A percentile compares a stretch with the other conserved stretches of the same genome.
These are phyloP conservation scores for Colletotrichum phormii DNA, from an alignment of 2,329 filamentous ascomycete genomes.

Conservation along the genomic window DNA sequence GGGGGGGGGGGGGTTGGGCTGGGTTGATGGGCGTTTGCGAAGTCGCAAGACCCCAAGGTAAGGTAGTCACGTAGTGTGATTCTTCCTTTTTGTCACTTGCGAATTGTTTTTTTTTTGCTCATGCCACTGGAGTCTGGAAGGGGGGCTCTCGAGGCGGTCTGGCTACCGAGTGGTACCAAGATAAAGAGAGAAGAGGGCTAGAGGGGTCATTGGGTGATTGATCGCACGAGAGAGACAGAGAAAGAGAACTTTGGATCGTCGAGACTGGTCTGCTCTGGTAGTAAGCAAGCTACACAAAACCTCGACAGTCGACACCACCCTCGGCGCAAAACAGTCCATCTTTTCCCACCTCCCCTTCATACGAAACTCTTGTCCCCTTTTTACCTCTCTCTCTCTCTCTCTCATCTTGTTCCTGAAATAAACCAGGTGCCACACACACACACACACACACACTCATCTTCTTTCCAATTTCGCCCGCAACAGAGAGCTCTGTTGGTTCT, in stretches of 20 bases:
- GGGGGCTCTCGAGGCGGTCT: not conserved
- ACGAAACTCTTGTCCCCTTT: constrained; percentile 8
- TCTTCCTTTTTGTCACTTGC: not conserved
- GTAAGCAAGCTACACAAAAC: constrained; percentile 11
- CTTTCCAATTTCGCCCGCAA: not conserved
- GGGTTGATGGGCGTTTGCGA: not conserved
- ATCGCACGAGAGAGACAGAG: not conserved
- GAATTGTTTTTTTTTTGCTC: not conserved
- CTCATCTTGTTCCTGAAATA: not conserved
- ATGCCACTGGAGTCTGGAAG: not conserved
- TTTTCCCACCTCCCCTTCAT: not conserved
- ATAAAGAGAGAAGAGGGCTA: constrained; percentile 14
- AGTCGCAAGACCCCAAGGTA: not conserved
- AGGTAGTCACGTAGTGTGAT: not conserved
- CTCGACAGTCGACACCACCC: not conserved
- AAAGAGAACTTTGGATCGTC: not conserved
- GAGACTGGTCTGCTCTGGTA: constrained; percentile 1
- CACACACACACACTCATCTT: no score
- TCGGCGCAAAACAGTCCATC: not conserved
- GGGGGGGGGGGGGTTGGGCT: not conserved
- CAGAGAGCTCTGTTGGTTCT: not conserved
- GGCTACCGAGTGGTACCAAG: constrained; percentile 25
- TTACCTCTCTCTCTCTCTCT: not conserved
- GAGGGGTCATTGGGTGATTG: not conserved
- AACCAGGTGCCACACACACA: constrained; percentile 17